phyloP scores from a whole-genome alignment of 129 eudicot species.

The Flaveria sonorensis region DNA sequence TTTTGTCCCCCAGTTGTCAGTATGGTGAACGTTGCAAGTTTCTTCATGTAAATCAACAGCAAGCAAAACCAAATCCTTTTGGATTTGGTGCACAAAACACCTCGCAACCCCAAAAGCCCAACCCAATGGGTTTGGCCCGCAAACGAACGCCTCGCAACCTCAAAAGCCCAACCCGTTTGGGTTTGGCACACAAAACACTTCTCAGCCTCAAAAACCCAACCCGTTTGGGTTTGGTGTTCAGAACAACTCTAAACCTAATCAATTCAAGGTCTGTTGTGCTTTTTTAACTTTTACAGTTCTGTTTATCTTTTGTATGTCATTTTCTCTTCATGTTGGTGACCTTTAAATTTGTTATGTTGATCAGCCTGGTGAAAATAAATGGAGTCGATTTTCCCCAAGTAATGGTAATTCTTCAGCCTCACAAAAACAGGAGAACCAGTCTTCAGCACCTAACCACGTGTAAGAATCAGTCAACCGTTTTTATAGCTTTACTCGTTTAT shows the following conservation, averaged over 20 bases:
- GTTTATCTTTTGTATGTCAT: background rate
- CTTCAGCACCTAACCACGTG: constrained; percentile 41
- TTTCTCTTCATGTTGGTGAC: constrained; percentile 4
- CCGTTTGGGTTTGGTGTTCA: constrained; percentile 98
- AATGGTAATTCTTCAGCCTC: constrained; percentile 40
- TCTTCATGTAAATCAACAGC: constrained; percentile 69
- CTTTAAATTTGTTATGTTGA: constrained; percentile 14
- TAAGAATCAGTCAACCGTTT: constrained; percentile 43
- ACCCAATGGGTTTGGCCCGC: constrained; percentile 89
- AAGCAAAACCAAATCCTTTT: constrained; percentile 55
- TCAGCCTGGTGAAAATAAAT: constrained; percentile 91
- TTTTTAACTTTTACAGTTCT: constrained; percentile 17
- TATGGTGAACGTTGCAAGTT: constrained; percentile 85
- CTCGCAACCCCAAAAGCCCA: constrained; percentile 64
- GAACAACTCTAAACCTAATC: constrained; percentile 53
- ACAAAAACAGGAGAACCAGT: constrained; percentile 43
- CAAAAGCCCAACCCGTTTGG: constrained; percentile 69
- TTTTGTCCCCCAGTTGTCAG: constrained; percentile 64
- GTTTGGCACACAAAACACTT: constrained; percentile 62
- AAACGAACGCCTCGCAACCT: constrained; percentile 55
- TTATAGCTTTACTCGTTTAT: background rate
- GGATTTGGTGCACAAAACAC: constrained; percentile 79
- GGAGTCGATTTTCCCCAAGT: constrained; percentile 67
- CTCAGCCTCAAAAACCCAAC: constrained; percentile 68
- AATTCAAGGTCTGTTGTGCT: constrained; percentile 56